Evolutionary conservation across 2,329 filamentous ascomycete genomes (phyloP).

Genomic region (Lachnellula suecica): DNA sequence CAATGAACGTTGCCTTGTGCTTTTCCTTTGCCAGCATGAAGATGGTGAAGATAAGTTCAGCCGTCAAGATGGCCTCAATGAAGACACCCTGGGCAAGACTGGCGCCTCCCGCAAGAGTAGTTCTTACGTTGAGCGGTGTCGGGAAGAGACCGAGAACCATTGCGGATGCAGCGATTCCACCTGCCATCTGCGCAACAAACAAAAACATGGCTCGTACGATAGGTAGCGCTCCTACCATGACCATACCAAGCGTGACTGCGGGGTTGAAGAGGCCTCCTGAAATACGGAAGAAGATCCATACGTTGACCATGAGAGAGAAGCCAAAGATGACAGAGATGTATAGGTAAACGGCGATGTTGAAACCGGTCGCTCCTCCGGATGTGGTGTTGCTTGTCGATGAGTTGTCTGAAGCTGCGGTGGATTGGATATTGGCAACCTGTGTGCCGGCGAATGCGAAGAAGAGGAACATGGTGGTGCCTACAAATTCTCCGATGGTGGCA

Average conservation of each 20-base stretch:
- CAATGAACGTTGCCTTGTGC: slow-evolving; percentile 45
- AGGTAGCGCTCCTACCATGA: slow-evolving; percentile 35
- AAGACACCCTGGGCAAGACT: slow-evolving; percentile 45
- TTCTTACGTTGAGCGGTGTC: slow-evolving; percentile 37
- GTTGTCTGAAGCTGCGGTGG: slow-evolving; percentile 23
- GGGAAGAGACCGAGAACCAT: slow-evolving; percentile 40
- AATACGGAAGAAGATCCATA: slow-evolving; percentile 54
- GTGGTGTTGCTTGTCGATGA: slow-evolving; percentile 35
- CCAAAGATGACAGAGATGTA: slow-evolving; percentile 35
- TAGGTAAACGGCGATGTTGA: slow-evolving; percentile 41
- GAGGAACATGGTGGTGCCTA: slow-evolving; percentile 37
- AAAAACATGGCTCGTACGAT: slow-evolving; percentile 32
- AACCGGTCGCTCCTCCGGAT: slow-evolving; percentile 42
- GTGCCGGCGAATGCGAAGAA: slow-evolving; percentile 35
- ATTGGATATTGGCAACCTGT: slow-evolving; percentile 30
- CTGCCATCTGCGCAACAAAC: slow-evolving; percentile 35
- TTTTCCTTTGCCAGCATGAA: slow-evolving; percentile 51
- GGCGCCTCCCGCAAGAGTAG: slow-evolving; percentile 40
- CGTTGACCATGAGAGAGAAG: slow-evolving; percentile 46
- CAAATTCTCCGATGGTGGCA: slow-evolving; percentile 28
- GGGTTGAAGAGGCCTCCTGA: slow-evolving; percentile 54
- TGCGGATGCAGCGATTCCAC: slow-evolving; percentile 38
- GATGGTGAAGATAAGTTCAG: slow-evolving; percentile 48
- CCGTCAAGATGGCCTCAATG: slow-evolving; percentile 49
- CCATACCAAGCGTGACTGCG: slow-evolving; percentile 39